A percentile compares a stretch with the other conserved stretches of the same genome.
Conservation (phyloP, 2,329 filamentous ascomycete species). For the Monilinia polystroma region DNA sequence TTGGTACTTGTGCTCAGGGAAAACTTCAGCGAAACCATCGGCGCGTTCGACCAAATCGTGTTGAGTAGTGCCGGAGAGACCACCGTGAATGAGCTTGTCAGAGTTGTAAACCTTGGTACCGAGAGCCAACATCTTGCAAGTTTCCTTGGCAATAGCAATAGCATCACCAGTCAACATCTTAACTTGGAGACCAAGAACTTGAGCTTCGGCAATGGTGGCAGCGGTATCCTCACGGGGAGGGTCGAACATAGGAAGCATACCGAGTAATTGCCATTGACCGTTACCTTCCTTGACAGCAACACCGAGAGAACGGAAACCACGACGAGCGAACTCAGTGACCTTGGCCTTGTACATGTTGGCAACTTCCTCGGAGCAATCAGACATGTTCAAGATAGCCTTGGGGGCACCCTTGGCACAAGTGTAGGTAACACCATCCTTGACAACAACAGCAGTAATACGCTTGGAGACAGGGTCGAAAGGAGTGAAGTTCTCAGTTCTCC, state of each 20-base stretch:
- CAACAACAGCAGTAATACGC: conserved; percentile 70
- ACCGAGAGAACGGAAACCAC: conserved; percentile 78
- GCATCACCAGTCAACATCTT: conserved; percentile 84
- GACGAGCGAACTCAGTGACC: conserved; percentile 71
- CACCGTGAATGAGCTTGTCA: conserved; percentile 73
- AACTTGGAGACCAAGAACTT: conserved; percentile 72
- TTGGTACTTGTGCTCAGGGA: conserved; percentile 94
- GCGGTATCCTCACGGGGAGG: conserved; percentile 76
- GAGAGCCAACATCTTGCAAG: conserved; percentile 77
- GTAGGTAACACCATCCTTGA: conserved; percentile 68
- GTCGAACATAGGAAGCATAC: conserved; percentile 79
- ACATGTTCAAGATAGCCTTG: conserved; percentile 70
- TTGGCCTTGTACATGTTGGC: conserved; percentile 68
- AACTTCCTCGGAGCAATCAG: conserved; percentile 64
- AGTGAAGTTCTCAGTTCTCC: conserved; percentile 75
- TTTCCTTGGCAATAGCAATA: conserved; percentile 77
- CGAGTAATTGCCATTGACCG: conserved; percentile 67
- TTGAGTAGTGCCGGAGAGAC: conserved; percentile 69
- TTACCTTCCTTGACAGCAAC: conserved; percentile 77
- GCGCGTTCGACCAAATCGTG: conserved; percentile 81
- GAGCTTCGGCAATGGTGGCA: conserved; percentile 74
- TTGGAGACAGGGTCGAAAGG: conserved; percentile 79
- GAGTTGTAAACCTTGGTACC: conserved; percentile 82
- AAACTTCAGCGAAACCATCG: conserved; percentile 92
- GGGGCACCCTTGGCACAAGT: conserved; percentile 76